Percentiles rank a stretch among this genome's conserved stretches.
Conservation (phyloP, 1,139 yeast genomes). For the Protomyces lactucae-debilis region DNA sequence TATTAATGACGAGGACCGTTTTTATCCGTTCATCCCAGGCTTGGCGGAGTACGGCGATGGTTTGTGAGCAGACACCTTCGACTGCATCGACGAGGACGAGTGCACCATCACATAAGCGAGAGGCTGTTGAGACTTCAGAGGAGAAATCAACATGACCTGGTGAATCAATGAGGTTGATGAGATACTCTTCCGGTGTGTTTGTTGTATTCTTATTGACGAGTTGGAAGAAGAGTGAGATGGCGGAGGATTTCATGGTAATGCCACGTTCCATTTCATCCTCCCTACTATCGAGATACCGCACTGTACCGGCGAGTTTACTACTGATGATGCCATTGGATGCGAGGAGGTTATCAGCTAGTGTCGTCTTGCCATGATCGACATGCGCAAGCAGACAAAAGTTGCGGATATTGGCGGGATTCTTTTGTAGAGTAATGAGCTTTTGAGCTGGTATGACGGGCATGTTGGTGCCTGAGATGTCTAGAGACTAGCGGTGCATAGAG, state of each 20-base stretch:
- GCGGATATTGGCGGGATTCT: constrained; percentile 63
- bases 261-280: constrained; percentile 87
- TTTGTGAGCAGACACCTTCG: constrained; percentile 84
- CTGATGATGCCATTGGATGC: constrained; percentile 97
- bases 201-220: constrained; percentile 6
- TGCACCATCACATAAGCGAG: constrained; percentile 94
- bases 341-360: constrained; percentile 81
- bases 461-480: neutral
- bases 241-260: constrained; percentile 86
- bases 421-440: constrained; percentile 62
- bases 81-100: constrained; percentile 92
- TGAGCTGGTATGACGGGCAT: constrained; percentile 50
- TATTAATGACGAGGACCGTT: constrained; percentile 86
- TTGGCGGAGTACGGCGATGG: constrained; percentile 88
- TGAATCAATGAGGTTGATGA: constrained; percentile 89
- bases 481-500: neutral
- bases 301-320: constrained; percentile 90
- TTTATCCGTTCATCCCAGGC: constrained; percentile 91
- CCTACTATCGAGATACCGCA: constrained; percentile 84
- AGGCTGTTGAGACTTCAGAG: constrained; percentile 91
- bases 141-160: constrained; percentile 99
- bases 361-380: constrained; percentile 96
- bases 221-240: constrained; percentile 73
- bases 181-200: constrained; percentile 52
- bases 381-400: constrained; percentile 96